A percentile compares a stretch with the other conserved stretches of the same genome.
These are phyloP conservation scores for Aspergillus biplanus DNA, from an alignment of 495 filamentous ascomycete species.

Conservation along the genomic window DNA sequence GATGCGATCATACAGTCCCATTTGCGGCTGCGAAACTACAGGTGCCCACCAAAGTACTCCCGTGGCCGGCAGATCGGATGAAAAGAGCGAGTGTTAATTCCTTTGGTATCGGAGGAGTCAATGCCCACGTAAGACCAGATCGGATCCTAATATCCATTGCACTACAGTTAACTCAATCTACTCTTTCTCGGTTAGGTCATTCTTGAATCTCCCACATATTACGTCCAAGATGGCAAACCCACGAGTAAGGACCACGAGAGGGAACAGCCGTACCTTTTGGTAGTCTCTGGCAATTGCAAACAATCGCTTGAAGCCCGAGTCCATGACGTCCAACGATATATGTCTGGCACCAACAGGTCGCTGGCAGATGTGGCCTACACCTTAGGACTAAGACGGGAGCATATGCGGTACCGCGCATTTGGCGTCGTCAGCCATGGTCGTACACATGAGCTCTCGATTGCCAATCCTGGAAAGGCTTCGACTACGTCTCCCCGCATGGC, in stretches of 20 bases:
- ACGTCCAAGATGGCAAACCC: too few relatives aligned
- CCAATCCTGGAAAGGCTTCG: neutral
- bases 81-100: slow-evolving; percentile 35
- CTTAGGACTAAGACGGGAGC: neutral
- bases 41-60: slow-evolving; percentile 24
- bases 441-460: neutral
- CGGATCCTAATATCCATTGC: too few relatives aligned
- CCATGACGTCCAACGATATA: neutral
- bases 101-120: slow-evolving; percentile 38
- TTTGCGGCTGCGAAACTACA: slow-evolving; percentile 32
- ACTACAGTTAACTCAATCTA: slow-evolving; percentile 25
- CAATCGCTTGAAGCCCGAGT: neutral
- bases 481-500: neutral
- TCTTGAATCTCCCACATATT: neutral
- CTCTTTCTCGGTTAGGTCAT: neutral
- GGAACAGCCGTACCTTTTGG: neutral
- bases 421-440: neutral
- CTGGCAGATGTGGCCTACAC: neutral
- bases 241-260: too few relatives aligned
- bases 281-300: neutral
- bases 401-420: slow-evolving; percentile 1
- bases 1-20: slow-evolving; percentile 22
- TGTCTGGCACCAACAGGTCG: neutral
- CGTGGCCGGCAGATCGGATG: slow-evolving; percentile 35
- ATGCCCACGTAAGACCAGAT: slow-evolving; percentile 29